Conservation (phyloP, 306 rosid species). For the Castanea sativa region DNA sequence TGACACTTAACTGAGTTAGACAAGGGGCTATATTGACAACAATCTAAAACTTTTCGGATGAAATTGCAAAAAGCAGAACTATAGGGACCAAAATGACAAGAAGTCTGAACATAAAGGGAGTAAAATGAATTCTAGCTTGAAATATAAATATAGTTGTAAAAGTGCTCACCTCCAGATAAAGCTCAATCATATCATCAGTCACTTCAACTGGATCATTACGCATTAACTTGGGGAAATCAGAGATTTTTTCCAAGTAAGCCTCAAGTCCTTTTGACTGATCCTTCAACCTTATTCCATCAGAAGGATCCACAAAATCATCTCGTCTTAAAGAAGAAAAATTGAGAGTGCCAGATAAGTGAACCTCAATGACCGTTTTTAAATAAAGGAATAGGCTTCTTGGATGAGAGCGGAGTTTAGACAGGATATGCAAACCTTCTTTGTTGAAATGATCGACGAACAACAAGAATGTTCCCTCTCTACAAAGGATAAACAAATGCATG, state of each 20-base stretch:
- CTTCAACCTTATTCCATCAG: conserved; percentile 40
- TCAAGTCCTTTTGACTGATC: conserved; percentile 52
- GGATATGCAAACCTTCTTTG: conserved; percentile 62
- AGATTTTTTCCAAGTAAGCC: conserved; percentile 68
- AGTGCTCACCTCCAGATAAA: conserved; percentile 82
- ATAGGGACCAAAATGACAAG: no score
- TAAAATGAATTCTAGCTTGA: conserved; percentile 13
- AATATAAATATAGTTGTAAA: conserved; percentile 1
- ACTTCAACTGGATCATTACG: conserved; percentile 70
- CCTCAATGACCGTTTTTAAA: conserved; percentile 81
- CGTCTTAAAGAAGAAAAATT: conserved; percentile 60
- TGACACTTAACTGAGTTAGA: no score
- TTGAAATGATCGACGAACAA: conserved; percentile 69
- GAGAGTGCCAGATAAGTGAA: conserved; percentile 80
- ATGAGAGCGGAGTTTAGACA: conserved; percentile 67
- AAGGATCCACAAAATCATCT: conserved; percentile 34
- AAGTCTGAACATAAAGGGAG: no score
- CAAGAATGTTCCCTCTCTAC: conserved; percentile 76
- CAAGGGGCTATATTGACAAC: no score
- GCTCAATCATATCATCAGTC: conserved; percentile 89
- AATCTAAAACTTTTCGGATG: no score
- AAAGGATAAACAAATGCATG: conserved; percentile 21
- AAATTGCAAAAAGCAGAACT: no score
- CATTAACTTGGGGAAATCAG: conserved; percentile 75
- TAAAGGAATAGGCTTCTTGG: conserved; percentile 84